Percentiles rank a stretch among this genome's conserved stretches.
Evolutionary conservation across 2,329 filamentous ascomycete genomes (phyloP).

Genomic region (Arthrobotrys sinensis): DNA sequence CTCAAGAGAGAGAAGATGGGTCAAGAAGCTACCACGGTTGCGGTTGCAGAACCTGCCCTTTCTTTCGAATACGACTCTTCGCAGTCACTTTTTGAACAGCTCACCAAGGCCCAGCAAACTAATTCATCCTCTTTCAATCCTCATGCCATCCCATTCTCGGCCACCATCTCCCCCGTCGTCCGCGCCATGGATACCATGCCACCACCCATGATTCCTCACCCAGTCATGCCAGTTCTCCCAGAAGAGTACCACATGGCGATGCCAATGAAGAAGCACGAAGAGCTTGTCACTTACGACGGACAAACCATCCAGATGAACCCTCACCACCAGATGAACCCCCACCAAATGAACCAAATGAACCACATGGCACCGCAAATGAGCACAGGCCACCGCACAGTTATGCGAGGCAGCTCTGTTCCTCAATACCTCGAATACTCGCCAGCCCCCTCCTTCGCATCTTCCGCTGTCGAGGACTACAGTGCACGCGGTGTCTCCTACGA

Average conservation of each 20-base stretch:
- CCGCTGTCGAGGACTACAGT: slow-evolving; percentile 98
- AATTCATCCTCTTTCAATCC: slow-evolving; percentile 97
- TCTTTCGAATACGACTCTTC: slow-evolving; percentile 99
- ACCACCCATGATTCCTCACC: slow-evolving; percentile 82
- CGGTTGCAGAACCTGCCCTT: slow-evolving; percentile 94
- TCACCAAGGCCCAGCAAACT: slow-evolving; percentile 98
- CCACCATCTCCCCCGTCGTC: slow-evolving; percentile 89
- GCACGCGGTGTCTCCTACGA: slow-evolving; percentile 96
- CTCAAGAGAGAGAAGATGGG: slow-evolving; percentile 99
- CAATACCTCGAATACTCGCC: slow-evolving; percentile 98
- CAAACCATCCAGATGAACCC: slow-evolving; percentile 70
- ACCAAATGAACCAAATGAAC: slow-evolving; percentile 92
- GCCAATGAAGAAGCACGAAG: slow-evolving; percentile 59
- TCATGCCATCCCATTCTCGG: slow-evolving; percentile 80
- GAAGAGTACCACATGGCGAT: slow-evolving; percentile 70
- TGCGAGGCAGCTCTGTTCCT: slow-evolving; percentile 96
- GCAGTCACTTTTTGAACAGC: slow-evolving; percentile 98
- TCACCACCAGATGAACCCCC: slow-evolving; percentile 15
- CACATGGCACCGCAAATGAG: slow-evolving; percentile 73
- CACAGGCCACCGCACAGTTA: slow-evolving; percentile 67
- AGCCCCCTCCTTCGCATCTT: slow-evolving; percentile 97
- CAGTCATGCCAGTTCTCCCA: slow-evolving; percentile 69
- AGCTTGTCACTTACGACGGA: slow-evolving; percentile 58
- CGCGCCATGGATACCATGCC: slow-evolving; percentile 94
- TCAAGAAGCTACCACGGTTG: slow-evolving; percentile 96